phyloP scores from a whole-genome alignment of 2,329 filamentous ascomycete species.

The Claviceps pusilla region DNA sequence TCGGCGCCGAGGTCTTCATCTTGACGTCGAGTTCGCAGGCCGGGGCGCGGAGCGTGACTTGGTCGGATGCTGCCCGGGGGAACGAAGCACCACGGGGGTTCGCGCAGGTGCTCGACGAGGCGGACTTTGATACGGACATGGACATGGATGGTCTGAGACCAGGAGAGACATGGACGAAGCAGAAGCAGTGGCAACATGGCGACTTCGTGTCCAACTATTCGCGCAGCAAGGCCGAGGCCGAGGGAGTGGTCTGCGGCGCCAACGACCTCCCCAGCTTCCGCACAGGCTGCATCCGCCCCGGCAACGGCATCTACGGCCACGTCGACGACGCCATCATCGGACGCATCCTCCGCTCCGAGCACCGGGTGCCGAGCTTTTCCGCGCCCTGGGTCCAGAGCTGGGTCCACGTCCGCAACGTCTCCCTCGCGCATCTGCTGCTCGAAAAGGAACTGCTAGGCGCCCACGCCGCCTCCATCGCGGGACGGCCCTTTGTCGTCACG shows the following conservation, averaged over 20 bases:
- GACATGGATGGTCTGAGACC: too few relatives aligned
- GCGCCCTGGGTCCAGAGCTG: slow-evolving; percentile 32
- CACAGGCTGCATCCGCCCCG: slow-evolving; percentile 38
- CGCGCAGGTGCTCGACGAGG: slow-evolving; percentile 30
- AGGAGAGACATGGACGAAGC: neutral
- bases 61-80: slow-evolving; percentile 23
- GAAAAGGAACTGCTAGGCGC: slow-evolving; percentile 33
- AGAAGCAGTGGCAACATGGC: slow-evolving; percentile 15
- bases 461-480: slow-evolving; percentile 22
- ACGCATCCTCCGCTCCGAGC: slow-evolving; percentile 21
- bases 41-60: slow-evolving; percentile 24
- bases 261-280: slow-evolving; percentile 26
- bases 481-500: slow-evolving; percentile 34
- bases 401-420: slow-evolving; percentile 35
- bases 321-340: slow-evolving; percentile 20
- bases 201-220: slow-evolving; percentile 37
- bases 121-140: slow-evolving; percentile 20
- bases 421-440: slow-evolving; percentile 36
- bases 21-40: slow-evolving; percentile 35
- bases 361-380: slow-evolving; percentile 26
- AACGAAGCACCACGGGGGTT: slow-evolving; percentile 23
- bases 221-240: slow-evolving; percentile 34
- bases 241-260: slow-evolving; percentile 32
- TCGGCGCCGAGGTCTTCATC: slow-evolving; percentile 35
- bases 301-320: slow-evolving; percentile 38